Percentiles rank a stretch among this genome's conserved stretches.
Evolutionary conservation across 805 yeast species (phyloP).

Genomic region (Lipomyces chichibuensis): DNA sequence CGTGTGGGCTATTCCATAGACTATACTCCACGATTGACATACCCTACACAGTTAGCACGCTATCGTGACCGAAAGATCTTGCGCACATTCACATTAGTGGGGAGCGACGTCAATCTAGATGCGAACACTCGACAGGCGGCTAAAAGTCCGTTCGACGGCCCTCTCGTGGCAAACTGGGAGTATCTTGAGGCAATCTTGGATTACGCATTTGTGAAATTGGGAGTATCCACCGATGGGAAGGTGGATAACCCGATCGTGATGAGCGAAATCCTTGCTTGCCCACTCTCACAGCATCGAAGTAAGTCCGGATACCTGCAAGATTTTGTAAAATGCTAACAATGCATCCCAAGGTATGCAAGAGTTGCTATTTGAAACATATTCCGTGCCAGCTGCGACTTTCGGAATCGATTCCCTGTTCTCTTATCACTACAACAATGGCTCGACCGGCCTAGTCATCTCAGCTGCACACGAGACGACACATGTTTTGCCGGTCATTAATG

Average conservation of each 20-base stretch:
- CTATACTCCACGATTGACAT: slow-evolving; percentile 44
- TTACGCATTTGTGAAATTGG: slow-evolving; percentile 77
- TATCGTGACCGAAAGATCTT: slow-evolving; percentile 76
- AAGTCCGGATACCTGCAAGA: neutral
- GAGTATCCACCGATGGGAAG: slow-evolving; percentile 57
- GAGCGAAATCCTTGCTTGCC: slow-evolving; percentile 75
- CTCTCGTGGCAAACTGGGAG: slow-evolving; percentile 90
- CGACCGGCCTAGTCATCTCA: slow-evolving; percentile 74
- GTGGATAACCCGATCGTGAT: slow-evolving; percentile 80
- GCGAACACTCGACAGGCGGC: slow-evolving; percentile 67
- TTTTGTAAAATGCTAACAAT: neutral
- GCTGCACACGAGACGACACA: slow-evolving; percentile 83
- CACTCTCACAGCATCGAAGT: slow-evolving; percentile 67
- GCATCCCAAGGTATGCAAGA: slow-evolving; percentile 59
- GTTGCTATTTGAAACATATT: slow-evolving; percentile 80
- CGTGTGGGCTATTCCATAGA: slow-evolving; percentile 44
- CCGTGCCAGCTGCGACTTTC: slow-evolving; percentile 69
- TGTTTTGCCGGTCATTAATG: slow-evolving; percentile 78
- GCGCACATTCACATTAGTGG: slow-evolving; percentile 64
- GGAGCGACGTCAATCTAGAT: slow-evolving; percentile 79
- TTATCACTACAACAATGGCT: slow-evolving; percentile 58
- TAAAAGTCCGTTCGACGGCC: slow-evolving; percentile 84
- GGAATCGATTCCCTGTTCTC: slow-evolving; percentile 86
- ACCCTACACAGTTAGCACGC: slow-evolving; percentile 70
- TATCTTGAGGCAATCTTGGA: slow-evolving; percentile 79